phyloP scores from a whole-genome alignment of 805 yeast genomes.

The Suhomyces kilbournensis region DNA sequence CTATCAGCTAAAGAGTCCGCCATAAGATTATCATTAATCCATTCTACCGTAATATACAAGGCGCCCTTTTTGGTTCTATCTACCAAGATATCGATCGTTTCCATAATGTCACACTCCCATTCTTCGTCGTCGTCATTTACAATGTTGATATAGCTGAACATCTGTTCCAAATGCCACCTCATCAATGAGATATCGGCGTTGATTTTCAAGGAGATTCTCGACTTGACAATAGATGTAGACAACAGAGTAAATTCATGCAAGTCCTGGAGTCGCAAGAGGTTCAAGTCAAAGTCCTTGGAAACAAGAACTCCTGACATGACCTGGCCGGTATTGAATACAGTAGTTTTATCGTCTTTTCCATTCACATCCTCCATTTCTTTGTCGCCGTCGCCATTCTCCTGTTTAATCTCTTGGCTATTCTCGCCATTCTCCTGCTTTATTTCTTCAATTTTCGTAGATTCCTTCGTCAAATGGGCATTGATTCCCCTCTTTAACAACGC shows the following conservation, averaged over 20 bases:
- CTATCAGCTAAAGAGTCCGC: conserved; percentile 95
- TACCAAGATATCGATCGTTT: conserved; percentile 41
- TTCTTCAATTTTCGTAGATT: conserved; percentile 38
- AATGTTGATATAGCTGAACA: conserved; percentile 85
- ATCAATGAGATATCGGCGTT: conserved; percentile 79
- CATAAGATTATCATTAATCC: conserved; percentile 80
- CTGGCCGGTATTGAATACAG: conserved; percentile 18
- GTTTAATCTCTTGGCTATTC: neutral
- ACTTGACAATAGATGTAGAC: conserved; percentile 79
- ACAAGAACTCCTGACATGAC: conserved; percentile 79
- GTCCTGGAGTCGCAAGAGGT: conserved; percentile 79
- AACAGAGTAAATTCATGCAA: conserved; percentile 85
- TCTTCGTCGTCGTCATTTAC: conserved; percentile 50
- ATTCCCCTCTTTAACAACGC: conserved; percentile 45
- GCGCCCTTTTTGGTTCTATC: conserved; percentile 37
- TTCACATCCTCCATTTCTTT: conserved; percentile 5
- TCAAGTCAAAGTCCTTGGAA: conserved; percentile 85
- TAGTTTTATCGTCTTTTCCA: conserved; percentile 2
- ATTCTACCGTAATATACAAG: conserved; percentile 64
- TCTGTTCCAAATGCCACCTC: conserved; percentile 87
- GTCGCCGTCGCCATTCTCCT: conserved; percentile 7
- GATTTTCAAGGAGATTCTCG: conserved; percentile 73
- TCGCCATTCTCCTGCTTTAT: conserved; percentile 34
- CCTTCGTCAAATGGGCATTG: conserved; percentile 31
- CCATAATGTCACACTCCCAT: conserved; percentile 47